phyloP scores from a whole-genome alignment of 2,329 filamentous ascomycete species.

The Sclerotinia borealis region DNA sequence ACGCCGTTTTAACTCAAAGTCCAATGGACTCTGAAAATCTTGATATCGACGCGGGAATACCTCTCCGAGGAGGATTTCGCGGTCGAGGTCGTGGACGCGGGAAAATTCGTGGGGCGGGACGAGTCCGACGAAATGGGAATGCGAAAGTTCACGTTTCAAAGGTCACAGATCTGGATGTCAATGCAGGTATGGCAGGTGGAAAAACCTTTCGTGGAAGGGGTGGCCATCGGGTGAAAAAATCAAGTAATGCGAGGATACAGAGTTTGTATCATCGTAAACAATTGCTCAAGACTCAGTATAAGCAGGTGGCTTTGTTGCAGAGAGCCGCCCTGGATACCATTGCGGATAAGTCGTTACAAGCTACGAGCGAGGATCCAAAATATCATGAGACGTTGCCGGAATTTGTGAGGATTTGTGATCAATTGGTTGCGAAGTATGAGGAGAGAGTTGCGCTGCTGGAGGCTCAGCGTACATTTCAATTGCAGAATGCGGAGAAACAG shows the following conservation, averaged over 20 bases:
- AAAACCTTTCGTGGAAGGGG: constrained; percentile 20
- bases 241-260: constrained; percentile 26
- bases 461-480: constrained; percentile 10
- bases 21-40: constrained; percentile 2
- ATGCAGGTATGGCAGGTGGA: constrained; percentile 11
- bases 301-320: constrained; percentile 24
- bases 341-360: constrained; percentile 27
- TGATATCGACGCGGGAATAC: background rate
- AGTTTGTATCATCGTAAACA: constrained; percentile 27
- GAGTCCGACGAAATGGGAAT: constrained; percentile 14
- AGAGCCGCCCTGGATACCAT: constrained; percentile 24
- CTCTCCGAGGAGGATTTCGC: constrained; percentile 18
- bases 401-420: constrained; percentile 23
- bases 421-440: constrained; percentile 19
- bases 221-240: constrained; percentile 27
- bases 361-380: constrained; percentile 20
- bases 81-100: constrained; percentile 25
- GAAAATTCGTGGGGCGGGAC: constrained; percentile 19
- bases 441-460: constrained; percentile 17
- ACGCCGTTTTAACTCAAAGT: constrained; percentile 5
- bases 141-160: background rate
- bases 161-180: background rate
- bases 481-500: constrained; percentile 14
- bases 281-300: constrained; percentile 27
- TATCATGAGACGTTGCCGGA: constrained; percentile 29